Conservation (phyloP, 306 rosid species). For the Cicer judaicum region DNA sequence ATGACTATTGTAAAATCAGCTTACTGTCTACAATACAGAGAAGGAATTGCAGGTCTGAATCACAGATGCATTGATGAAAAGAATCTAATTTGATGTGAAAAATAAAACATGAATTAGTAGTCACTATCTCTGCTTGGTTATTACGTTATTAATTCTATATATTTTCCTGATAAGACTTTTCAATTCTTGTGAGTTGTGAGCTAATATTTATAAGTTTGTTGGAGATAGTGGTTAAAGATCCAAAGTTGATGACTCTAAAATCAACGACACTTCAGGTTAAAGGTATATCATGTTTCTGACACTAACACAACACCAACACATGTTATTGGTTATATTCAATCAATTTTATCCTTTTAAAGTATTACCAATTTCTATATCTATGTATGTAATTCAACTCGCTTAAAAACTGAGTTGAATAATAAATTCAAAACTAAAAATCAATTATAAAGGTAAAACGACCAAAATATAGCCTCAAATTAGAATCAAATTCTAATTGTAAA, state of each 20-base stretch:
- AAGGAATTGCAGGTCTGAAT: constrained; percentile 3
- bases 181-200: background rate
- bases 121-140: background rate
- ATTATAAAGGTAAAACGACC: no score
- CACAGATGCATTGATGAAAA: background rate
- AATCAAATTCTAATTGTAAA: no score
- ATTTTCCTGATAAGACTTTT: background rate
- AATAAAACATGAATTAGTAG: background rate
- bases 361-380: background rate
- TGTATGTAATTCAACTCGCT: no score
- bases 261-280: background rate
- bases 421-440: no score
- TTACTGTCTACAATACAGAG: no score
- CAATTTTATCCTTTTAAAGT: background rate
- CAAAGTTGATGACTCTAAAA: background rate
- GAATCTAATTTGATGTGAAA: background rate
- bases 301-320: background rate
- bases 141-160: background rate
- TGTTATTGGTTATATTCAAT: background rate
- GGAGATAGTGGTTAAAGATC: background rate
- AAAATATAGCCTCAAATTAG: no score
- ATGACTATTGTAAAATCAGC: no score
- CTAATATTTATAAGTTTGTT: background rate
- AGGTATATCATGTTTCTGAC: background rate
- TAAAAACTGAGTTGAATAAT: no score